Conservation (phyloP, 306 rosid genomes). For the Oxytropis ochrocephala region DNA sequence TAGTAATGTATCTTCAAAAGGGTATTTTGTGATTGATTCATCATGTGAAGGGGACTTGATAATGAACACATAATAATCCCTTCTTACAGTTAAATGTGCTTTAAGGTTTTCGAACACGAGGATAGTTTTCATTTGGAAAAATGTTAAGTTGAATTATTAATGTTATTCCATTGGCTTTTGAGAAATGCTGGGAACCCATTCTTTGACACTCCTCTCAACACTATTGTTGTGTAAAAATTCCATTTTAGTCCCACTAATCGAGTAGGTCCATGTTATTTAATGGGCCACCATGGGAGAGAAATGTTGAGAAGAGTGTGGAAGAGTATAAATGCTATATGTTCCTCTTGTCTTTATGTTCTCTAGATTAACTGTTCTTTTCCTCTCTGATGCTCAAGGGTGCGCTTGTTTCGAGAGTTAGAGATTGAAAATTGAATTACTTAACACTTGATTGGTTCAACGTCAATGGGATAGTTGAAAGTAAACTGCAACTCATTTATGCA, state of each 20-base stretch:
- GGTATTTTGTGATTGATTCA: slow-evolving; percentile 6
- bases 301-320: background rate
- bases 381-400: background rate
- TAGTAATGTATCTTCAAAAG: background rate
- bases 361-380: background rate
- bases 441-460: background rate
- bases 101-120: background rate
- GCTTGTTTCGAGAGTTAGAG: slow-evolving; percentile 1
- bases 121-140: background rate
- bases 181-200: background rate
- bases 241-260: background rate
- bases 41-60: slow-evolving; percentile 4
- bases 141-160: background rate
- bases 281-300: background rate
- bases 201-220: background rate
- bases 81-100: background rate
- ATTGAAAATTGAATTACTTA: background rate
- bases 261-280: background rate
- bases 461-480: background rate
- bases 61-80: background rate
- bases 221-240: background rate
- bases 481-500: background rate
- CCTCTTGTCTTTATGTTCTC: background rate
- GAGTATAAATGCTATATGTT: background rate
- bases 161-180: background rate